Base-by-base conservation (phyloP, 148 eudicot species). In the Mesembryanthemum crystallinum region DNA sequence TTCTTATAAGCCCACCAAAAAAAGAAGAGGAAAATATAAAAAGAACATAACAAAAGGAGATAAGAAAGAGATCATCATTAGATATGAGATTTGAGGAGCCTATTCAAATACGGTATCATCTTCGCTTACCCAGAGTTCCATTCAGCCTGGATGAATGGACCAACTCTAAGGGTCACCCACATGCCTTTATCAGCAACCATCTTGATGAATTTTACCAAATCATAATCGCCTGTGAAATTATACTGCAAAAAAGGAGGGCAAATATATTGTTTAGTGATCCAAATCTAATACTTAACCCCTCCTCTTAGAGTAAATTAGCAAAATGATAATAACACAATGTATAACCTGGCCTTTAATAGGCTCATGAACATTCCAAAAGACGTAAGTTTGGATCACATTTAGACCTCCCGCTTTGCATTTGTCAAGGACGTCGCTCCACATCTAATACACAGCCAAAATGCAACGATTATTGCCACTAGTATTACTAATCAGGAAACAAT, bases 131-230 rank as follows among this genome's bases (percentile, higher is more conserved):
- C 98, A 30, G 80, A 76, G 73, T 88, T 91, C 98, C 98, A 91
- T 83, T 93, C 98, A 35, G 94, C 92, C 74, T 91, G 91, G 64
- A 91, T 85, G 73, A 80, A 93, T 18, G 98, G 98, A 5, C 98
- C 96, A 42, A 91, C 33, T 75, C 98, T 85, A 69, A 93, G 89
- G 61, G 81, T 78, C 4, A 67, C 91, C 81, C 85, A 91, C 92
- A 93, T 37, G 63, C 90, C 92, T 72, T 77, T 69, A 42, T 91
- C 86, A 18, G 72, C 87, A 60, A 87, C 81, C 84, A 86, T 37
- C 76, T 77, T 90, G 66, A 92, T 69, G 86, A 90, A 94, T 69
- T 82, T 84, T 58, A 94, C 88, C 71, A 94, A 42, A 71, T 94
- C 97, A 47, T 73, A 10, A 30, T 78, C 75, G 33, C 98, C 98